These are phyloP conservation scores for Elsinoe ampelina DNA, from an alignment of 2,329 filamentous ascomycete genomes.

Conservation along the genomic window DNA sequence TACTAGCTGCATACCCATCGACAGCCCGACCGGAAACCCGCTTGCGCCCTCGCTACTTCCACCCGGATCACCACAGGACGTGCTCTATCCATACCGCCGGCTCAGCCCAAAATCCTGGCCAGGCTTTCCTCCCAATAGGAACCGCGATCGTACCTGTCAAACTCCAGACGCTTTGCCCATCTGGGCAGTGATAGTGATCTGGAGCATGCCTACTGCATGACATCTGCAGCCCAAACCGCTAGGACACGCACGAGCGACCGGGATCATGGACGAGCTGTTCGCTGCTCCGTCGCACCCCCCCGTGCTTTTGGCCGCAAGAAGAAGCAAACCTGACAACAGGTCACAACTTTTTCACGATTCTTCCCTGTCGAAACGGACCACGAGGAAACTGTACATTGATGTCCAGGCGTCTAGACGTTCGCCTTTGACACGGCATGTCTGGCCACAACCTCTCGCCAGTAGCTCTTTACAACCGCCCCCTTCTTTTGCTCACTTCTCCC, in stretches of 20 bases:
- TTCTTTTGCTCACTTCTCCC: slow-evolving; percentile 5
- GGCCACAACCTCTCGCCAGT: slow-evolving; percentile 5
- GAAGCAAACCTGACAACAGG: slow-evolving; percentile 8
- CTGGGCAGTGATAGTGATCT: slow-evolving; percentile 7
- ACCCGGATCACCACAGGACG: not conserved
- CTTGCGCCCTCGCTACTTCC: not conserved
- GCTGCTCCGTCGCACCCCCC: slow-evolving; percentile 5
- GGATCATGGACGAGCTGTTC: slow-evolving; percentile 5
- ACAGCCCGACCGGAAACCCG: not conserved
- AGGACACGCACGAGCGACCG: not conserved
- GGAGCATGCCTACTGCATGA: slow-evolving; percentile 11
- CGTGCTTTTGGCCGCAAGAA: slow-evolving; percentile 7
- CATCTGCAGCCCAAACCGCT: not conserved
- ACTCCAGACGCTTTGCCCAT: slow-evolving; percentile 8
- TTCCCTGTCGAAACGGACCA: slow-evolving; percentile 21
- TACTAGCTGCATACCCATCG: not conserved
- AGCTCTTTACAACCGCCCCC: slow-evolving; percentile 8
- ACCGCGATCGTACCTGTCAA: not conserved
- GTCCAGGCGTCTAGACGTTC: not conserved
- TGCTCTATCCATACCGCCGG: not conserved
- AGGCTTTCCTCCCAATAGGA: not conserved
- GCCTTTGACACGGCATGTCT: slow-evolving; percentile 10
- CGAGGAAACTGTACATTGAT: slow-evolving; percentile 5
- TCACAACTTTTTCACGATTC: slow-evolving; percentile 5
- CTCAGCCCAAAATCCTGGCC: slow-evolving; percentile 4